Conservation (phyloP, 2,329 filamentous ascomycete species). For the Parafenestella ontariensis region DNA sequence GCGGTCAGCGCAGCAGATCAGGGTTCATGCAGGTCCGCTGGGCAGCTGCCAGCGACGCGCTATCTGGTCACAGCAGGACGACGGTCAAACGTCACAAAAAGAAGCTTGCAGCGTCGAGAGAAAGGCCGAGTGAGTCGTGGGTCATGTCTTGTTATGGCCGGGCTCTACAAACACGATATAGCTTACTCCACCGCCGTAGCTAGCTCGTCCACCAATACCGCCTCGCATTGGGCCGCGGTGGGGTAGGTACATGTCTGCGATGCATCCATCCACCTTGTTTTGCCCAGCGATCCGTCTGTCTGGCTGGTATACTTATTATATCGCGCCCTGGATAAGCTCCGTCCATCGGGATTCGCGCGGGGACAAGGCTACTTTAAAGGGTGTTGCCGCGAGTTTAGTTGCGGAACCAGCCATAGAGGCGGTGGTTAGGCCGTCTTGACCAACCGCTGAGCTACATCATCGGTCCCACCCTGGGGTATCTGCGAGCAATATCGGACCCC, state of each 20-base stretch:
- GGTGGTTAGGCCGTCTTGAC: not conserved
- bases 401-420: conserved; percentile 8
- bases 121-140: not conserved
- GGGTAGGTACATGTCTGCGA: too few species aligned
- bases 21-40: conserved; percentile 15
- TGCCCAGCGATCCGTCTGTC: not conserved
- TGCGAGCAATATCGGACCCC: conserved; percentile 6
- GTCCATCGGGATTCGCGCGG: not conserved
- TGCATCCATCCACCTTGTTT: too few species aligned
- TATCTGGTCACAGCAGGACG: conserved; percentile 11
- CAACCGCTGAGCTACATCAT: conserved; percentile 16
- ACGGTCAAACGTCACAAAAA: conserved; percentile 3
- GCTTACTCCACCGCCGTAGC: conserved; percentile 9
- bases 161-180: conserved; percentile 7
- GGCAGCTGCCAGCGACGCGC: conserved; percentile 10
- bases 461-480: conserved; percentile 13
- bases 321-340: not conserved
- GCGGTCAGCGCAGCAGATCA: conserved; percentile 4
- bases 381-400: conserved; percentile 6
- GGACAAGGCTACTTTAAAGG: not conserved
- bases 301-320: not conserved
- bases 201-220: conserved; percentile 11
- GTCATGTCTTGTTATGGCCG: conserved; percentile 1
- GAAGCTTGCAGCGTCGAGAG: not conserved
- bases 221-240: conserved; percentile 18